Conservation (phyloP, 164 flowering plant genomes). For the Stephania yunnanensis region DNA sequence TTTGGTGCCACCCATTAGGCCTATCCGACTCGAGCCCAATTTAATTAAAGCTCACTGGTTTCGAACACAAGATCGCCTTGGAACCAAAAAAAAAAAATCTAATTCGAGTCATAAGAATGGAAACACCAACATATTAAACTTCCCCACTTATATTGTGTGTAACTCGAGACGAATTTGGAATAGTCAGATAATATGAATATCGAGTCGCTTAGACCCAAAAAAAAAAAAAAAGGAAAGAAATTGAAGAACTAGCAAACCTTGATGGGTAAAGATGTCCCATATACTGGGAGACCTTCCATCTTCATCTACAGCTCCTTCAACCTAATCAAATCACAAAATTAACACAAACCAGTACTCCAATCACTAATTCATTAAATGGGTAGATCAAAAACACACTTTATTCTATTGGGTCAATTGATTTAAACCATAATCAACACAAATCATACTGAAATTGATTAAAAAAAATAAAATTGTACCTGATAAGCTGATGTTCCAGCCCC, state of each 20-base stretch:
- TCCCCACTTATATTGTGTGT: background rate
- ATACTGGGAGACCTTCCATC: conserved; percentile 43
- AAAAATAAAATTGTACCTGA: conserved; percentile 26
- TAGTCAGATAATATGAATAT: background rate
- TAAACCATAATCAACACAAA: background rate
- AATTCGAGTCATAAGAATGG: background rate
- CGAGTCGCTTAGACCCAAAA: background rate
- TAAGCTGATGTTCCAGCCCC: conserved; percentile 49
- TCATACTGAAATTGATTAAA: too few species aligned
- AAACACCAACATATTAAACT: background rate
- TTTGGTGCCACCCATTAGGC: too few species aligned
- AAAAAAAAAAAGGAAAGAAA: background rate
- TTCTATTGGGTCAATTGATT: background rate
- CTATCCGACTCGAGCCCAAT: too few species aligned
- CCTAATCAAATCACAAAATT: conserved; percentile 14
- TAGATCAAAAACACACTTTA: too few species aligned
- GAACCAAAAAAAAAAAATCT: too few species aligned
- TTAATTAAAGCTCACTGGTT: too few species aligned
- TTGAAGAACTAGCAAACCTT: conserved; percentile 12
- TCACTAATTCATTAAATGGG: too few species aligned
- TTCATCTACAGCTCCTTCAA: conserved; percentile 38
- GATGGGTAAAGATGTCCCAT: conserved; percentile 36
- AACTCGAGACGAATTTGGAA: background rate
- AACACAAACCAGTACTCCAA: background rate
- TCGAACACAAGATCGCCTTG: too few species aligned